Evolutionary conservation across 768 basidiomycete genomes (phyloP).

Genomic region (Cantharellus cinnabarinus): DNA sequence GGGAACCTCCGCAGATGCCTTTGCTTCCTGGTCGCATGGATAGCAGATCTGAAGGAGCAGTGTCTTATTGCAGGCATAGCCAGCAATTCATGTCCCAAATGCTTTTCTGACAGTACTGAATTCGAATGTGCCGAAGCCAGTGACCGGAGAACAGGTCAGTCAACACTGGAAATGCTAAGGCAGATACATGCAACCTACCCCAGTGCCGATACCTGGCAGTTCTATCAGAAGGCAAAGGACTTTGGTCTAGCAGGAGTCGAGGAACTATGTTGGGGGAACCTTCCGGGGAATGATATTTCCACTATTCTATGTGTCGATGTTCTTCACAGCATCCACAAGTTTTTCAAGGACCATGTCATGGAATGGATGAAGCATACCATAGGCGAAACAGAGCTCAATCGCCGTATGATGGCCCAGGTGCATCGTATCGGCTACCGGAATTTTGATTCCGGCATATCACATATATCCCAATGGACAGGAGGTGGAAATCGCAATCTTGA

Average conservation of each 20-base stretch:
- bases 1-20: too few species aligned
- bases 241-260: conserved; percentile 13
- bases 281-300: conserved; percentile 8
- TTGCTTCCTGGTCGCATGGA: conserved; percentile 17
- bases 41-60: conserved; percentile 6
- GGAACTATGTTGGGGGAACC: conserved; percentile 13
- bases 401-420: conserved; percentile 9
- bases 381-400: conserved; percentile 9
- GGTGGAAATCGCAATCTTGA: conserved; percentile 13
- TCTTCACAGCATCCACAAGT: conserved; percentile 24
- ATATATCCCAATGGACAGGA: conserved; percentile 1
- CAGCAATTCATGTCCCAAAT: conserved; percentile 7
- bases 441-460: conserved; percentile 2
- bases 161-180: background rate
- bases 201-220: conserved; percentile 25
- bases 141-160: background rate
- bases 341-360: conserved; percentile 19
- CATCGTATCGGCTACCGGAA: conserved; percentile 3
- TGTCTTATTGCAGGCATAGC: conserved; percentile 2
- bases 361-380: conserved; percentile 16
- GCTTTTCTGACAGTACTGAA: conserved; percentile 2
- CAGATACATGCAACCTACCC: conserved; percentile 11
- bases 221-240: conserved; percentile 16
- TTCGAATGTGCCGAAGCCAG: conserved; percentile 2
- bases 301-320: conserved; percentile 22